These are phyloP conservation scores for Debaryomycetaceae sp. DNA, from an alignment of 1,139 yeast species.

Conservation along the genomic window DNA sequence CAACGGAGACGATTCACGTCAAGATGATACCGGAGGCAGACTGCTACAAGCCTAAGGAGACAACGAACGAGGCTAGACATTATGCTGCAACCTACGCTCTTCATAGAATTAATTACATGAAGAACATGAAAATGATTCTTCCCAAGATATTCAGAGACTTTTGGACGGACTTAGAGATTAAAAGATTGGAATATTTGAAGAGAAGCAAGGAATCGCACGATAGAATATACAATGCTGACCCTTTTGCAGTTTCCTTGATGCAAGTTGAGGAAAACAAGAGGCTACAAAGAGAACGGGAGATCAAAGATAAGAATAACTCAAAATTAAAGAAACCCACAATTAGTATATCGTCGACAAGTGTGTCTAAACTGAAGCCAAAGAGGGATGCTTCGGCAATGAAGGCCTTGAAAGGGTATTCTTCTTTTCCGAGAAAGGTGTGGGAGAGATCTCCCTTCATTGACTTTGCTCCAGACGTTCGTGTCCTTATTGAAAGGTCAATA, in stretches of 20 bases:
- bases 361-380: conserved; percentile 3
- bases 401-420: neutral
- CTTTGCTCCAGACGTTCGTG: conserved; percentile 46
- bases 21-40: conserved; percentile 59
- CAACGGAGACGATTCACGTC: conserved; percentile 60
- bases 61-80: conserved; percentile 87
- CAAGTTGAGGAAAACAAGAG: conserved; percentile 42
- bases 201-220: conserved; percentile 48
- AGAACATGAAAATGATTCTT: conserved; percentile 80
- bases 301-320: conserved; percentile 30
- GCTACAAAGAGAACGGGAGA: conserved; percentile 42
- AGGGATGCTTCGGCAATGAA: neutral
- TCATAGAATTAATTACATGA: conserved; percentile 73
- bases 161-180: conserved; percentile 71
- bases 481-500: conserved; percentile 52
- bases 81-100: conserved; percentile 85
- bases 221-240: conserved; percentile 59
- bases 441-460: conserved; percentile 57
- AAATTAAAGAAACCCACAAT: conserved; percentile 44
- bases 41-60: conserved; percentile 59
- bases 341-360: conserved; percentile 20
- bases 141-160: conserved; percentile 78
- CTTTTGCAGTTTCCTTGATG: conserved; percentile 62
- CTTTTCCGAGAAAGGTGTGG: conserved; percentile 64
- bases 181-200: conserved; percentile 44